Evolutionary conservation across 139 green algal species (phyloP).

Genomic region (Closterium sp.): DNA sequence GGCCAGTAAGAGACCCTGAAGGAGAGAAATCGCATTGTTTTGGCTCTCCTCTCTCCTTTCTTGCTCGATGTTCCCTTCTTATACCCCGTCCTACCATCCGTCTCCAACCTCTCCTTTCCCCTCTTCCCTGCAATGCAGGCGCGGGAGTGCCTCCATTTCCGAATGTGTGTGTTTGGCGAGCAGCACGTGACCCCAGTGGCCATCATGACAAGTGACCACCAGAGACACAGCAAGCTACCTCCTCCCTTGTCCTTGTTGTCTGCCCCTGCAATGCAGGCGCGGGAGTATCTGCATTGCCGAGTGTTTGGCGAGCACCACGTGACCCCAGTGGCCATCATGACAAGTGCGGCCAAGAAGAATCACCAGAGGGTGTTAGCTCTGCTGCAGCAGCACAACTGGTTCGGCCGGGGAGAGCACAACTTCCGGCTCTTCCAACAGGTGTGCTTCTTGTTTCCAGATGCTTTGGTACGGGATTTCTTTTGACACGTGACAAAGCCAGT

Average conservation of each 20-base stretch:
- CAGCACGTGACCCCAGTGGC: constrained; percentile 85
- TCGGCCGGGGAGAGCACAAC: constrained; percentile 70
- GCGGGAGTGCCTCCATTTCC: constrained; percentile 54
- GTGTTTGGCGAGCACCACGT: constrained; percentile 75
- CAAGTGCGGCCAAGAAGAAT: constrained; percentile 93
- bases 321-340: constrained; percentile 97
- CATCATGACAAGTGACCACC: constrained; percentile 96
- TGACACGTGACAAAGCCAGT: too few relatives aligned
- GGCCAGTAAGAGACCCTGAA: too few relatives aligned
- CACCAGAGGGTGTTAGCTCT: constrained; percentile 69
- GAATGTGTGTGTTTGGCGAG: constrained; percentile 72
- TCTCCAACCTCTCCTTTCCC: neutral
- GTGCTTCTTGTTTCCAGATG: neutral
- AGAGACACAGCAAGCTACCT: too few relatives aligned
- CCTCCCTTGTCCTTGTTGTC: too few relatives aligned
- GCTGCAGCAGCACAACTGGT: constrained; percentile 67
- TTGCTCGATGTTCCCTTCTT: too few relatives aligned
- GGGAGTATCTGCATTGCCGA: constrained; percentile 55
- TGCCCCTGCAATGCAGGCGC: neutral
- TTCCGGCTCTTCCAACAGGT: constrained; percentile 78
- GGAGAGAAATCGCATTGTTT: too few relatives aligned
- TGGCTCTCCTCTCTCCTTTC: too few relatives aligned
- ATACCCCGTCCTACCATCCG: too few relatives aligned
- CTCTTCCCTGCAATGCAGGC: neutral
- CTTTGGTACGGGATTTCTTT: too few relatives aligned